Percentiles rank a stretch among this genome's conserved stretches.
phyloP scores from a whole-genome alignment of 2,329 filamentous ascomycete genomes.

The Paracoccidioides brasiliensis region DNA sequence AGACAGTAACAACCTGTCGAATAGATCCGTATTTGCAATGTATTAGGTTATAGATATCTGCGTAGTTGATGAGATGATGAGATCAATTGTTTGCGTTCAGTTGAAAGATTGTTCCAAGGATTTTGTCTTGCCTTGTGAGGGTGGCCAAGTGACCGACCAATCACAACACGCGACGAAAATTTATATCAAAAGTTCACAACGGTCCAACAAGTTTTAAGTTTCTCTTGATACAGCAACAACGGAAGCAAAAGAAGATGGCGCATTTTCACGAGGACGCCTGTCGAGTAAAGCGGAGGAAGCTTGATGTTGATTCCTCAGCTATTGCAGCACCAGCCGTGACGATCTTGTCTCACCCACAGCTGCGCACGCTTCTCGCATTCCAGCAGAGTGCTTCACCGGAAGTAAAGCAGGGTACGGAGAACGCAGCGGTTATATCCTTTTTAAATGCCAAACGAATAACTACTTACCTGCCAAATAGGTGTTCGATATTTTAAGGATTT shows the following conservation, averaged over 20 bases:
- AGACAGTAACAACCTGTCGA: not conserved
- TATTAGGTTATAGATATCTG: no score
- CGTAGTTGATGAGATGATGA: not conserved
- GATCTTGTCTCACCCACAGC: constrained; percentile 45
- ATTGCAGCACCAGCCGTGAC: constrained; percentile 7
- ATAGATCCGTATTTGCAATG: no score
- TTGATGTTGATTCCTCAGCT: constrained; percentile 17
- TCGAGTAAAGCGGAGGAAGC: constrained; percentile 28
- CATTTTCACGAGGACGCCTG: constrained; percentile 22
- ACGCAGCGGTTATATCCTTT: constrained; percentile 19
- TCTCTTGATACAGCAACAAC: not conserved
- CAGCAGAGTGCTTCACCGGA: constrained; percentile 47
- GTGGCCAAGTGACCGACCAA: constrained; percentile 2
- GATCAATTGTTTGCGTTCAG: no score
- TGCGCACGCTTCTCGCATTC: constrained; percentile 56
- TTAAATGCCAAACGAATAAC: not conserved
- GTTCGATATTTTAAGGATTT: constrained; percentile 34
- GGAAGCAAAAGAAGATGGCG: constrained; percentile 18
- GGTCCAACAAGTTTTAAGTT: not conserved
- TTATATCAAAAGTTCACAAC: constrained; percentile 1
- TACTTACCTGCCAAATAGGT: constrained; percentile 17
- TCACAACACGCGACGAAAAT: constrained; percentile 2
- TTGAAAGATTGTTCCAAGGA: not conserved
- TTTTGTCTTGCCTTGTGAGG: not conserved
- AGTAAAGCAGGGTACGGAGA: constrained; percentile 47